Evolutionary conservation across 2,329 filamentous ascomycete genomes (phyloP), one percentile per base, ranked within the genome.

Genomic region (Dothistroma septosporum): DNA sequence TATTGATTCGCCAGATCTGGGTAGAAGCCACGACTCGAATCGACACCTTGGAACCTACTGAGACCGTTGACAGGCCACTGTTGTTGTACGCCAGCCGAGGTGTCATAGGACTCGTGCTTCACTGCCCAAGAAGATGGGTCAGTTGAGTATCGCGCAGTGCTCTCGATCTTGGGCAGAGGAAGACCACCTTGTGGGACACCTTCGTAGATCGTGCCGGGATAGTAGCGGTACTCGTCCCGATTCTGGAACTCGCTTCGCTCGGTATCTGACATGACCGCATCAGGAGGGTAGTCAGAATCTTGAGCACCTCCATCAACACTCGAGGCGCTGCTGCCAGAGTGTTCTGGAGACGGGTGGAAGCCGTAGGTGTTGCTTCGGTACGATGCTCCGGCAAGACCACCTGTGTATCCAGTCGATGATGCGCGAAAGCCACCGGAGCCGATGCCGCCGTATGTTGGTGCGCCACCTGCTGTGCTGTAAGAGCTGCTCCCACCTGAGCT

Each of bases 401-500:
- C 66, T 55, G 64, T 64, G 44, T 68, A 69, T 12, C 66, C 65
- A 28, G 59, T 62, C 7, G 64, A 61, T 37, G 62, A 55, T 22
- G 63, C 55, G 21, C 71, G 65, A 58, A 71, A 70, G n/a, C 66
- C 68, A 35, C 71, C 68, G n/a, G 68, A 65, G 28, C 74, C 72
- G 16, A 68, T 63, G 53, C 70, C 60, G 24, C 66, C 63, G 50
- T 71, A 71, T n/a, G 55, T 65, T 59, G 66, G 14, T 19, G 16
- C 41, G 14, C 41, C 65, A 8, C 68, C 70, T 21, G 66, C 56
- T 31, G 69, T 72, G 53, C 76, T 77, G 55, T 75, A 76, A 33
- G 75, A 72, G 62, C 75, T 72, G 48, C 86, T 82, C 65, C 85
- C 81, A 47, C 86, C 84, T 41, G 85, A 84, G 0, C 87, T 86